Conservation (phyloP, 768 basidiomycete species). For the Floccularia luteovirens region DNA sequence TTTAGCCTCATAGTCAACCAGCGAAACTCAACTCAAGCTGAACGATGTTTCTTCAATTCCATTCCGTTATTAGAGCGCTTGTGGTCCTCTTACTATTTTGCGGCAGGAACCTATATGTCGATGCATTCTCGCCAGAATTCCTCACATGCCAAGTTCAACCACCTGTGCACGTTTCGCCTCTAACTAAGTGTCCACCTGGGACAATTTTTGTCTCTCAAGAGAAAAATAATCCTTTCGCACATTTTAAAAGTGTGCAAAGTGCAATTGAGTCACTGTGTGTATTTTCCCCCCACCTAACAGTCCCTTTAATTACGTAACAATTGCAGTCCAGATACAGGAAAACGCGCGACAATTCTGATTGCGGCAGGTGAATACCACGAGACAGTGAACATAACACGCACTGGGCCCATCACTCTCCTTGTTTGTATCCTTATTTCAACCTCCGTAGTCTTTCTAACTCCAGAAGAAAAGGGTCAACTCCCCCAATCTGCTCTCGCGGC, state of each 20-base stretch:
- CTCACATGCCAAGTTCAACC: constrained; percentile 47
- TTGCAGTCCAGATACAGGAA: constrained; percentile 30
- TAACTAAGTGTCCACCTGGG: constrained; percentile 45
- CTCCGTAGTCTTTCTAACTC: too few species aligned
- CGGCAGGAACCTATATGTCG: too few species aligned
- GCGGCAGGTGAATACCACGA: constrained; percentile 55
- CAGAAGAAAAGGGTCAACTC: constrained; percentile 47
- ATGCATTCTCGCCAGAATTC: constrained; percentile 38
- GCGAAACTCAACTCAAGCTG: too few species aligned
- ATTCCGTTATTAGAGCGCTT: too few species aligned
- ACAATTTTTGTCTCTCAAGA: constrained; percentile 52
- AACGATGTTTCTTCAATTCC: too few species aligned
- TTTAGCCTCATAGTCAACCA: too few species aligned
- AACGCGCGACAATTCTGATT: constrained; percentile 39
- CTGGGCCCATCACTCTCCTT: constrained; percentile 46
- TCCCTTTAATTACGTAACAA: neutral
- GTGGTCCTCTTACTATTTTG: too few species aligned
- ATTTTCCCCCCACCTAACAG: too few species aligned
- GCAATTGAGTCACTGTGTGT: constrained; percentile 50
- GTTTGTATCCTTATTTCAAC: constrained; percentile 23
- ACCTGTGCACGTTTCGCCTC: constrained; percentile 27
- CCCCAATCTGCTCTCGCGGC: constrained; percentile 21
- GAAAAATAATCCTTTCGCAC: constrained; percentile 30
- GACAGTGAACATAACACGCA: constrained; percentile 47
- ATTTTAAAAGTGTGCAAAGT: constrained; percentile 44